Conservation (phyloP, 805 yeast species). For the Kluyveromyces siamensis region DNA sequence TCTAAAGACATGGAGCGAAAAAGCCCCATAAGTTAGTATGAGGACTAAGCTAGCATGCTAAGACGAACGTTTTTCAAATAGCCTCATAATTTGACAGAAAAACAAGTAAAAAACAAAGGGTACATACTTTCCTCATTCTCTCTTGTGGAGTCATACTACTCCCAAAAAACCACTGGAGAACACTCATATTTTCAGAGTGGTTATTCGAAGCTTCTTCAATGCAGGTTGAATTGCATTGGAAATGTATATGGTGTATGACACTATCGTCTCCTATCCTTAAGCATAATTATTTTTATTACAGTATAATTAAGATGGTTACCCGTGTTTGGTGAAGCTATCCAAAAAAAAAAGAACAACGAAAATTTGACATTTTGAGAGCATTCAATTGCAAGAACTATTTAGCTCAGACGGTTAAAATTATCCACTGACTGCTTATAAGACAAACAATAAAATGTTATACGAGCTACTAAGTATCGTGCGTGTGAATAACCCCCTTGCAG, state of each 20-base stretch:
- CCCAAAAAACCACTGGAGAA: constrained; percentile 94
- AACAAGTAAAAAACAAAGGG: background rate
- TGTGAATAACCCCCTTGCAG: constrained; percentile 47
- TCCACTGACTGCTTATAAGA: background rate
- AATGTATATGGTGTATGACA: too few relatives aligned
- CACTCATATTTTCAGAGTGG: constrained; percentile 34
- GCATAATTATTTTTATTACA: background rate
- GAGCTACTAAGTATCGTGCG: constrained; percentile 88
- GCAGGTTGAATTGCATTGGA: too few relatives aligned
- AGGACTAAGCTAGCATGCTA: background rate
- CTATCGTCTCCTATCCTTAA: background rate
- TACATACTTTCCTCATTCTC: constrained; percentile 63
- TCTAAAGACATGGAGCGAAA: constrained; percentile 31
- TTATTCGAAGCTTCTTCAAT: background rate
- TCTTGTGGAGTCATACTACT: constrained; percentile 92
- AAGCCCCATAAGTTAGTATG: background rate
- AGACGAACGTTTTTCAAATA: too few relatives aligned
- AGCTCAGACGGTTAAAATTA: background rate
- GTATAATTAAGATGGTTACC: background rate
- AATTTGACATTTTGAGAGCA: background rate
- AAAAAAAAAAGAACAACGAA: background rate
- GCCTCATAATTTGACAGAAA: background rate
- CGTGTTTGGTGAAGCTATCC: background rate
- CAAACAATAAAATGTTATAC: constrained; percentile 55
- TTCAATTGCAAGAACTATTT: too few relatives aligned